Evolutionary conservation across 2,329 filamentous ascomycete genomes (phyloP), one percentile per base, ranked within the genome.

Genomic region (Nemania diffusa): DNA sequence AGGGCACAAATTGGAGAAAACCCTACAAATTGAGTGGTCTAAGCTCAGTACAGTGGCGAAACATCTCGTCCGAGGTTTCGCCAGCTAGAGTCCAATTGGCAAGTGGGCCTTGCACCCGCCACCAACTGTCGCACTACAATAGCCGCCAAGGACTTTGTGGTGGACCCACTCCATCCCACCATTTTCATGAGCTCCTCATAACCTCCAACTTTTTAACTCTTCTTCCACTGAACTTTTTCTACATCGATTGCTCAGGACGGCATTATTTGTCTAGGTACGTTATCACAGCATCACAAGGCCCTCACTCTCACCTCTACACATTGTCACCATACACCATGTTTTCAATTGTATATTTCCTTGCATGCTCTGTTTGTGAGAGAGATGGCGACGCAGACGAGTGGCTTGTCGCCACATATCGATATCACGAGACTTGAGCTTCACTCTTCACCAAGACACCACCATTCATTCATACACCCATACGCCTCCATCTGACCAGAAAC

Each of bases 231-330:
- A 74, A 73, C 79, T 78, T 80, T 82, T 85, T 86, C 84, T 85
- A 81, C 85, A 81, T 69, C 80, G 84, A 84, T 77, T 87, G 85
- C 85, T 88, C 86, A 88, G 85, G 85, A 88, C 83, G 85, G 84
- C 85, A 87, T 83, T 85, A 81, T 74, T 86, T 87, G 85, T 88
- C 85, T 85, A 88, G 85, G 85, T 88, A 87, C 76, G 85, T 88
- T 57, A 20, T 53, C 20, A 15, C 59, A 56, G 17, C 13, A 27
- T 32, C 13, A 8, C 26, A 26, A n/a, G 5, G 58, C 40, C 13
- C 22, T 50, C 17, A 24, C 17, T 24, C 24, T 13, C 20, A 29
- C n/a, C n/a, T n/a, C n/a, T n/a, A n/a, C n/a, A n/a, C n/a, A n/a
- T n/a, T n/a, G 8, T 9, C 34, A 44, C 37, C 17, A n/a, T 48